phyloP scores from a whole-genome alignment of 2,329 filamentous ascomycete genomes.

The Chalara sp. region DNA sequence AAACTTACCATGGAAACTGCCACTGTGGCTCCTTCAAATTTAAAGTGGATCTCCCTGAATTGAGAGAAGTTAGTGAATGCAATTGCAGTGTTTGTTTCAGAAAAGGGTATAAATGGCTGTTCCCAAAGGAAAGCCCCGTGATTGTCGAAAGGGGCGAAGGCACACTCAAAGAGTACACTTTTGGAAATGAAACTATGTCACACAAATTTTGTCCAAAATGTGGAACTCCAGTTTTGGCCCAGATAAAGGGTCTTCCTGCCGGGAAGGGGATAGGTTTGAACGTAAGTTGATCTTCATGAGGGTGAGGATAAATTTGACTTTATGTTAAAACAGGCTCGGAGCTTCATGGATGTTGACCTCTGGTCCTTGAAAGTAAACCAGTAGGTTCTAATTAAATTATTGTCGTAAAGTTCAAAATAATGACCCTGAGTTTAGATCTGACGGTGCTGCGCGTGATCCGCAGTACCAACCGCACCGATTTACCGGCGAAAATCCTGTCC shows the following conservation, averaged over 20 bases:
- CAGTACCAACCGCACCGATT: constrained; percentile 8
- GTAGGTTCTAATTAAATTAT: constrained; percentile 1
- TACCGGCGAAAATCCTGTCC: constrained; percentile 4
- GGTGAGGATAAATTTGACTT: too few relatives aligned
- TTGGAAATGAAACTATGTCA: constrained; percentile 29
- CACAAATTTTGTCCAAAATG: constrained; percentile 50
- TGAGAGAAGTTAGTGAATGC: constrained; percentile 49
- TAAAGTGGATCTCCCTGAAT: constrained; percentile 45
- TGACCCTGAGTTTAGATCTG: not conserved
- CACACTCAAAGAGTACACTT: constrained; percentile 38
- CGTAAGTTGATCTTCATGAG: constrained; percentile 24
- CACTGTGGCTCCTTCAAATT: constrained; percentile 50
- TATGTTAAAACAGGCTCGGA: constrained; percentile 7
- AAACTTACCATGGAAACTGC: constrained; percentile 46
- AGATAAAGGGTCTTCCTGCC: constrained; percentile 21
- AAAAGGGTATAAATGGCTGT: constrained; percentile 38
- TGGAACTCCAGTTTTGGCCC: constrained; percentile 36
- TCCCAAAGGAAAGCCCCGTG: constrained; percentile 28
- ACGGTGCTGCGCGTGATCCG: constrained; percentile 13
- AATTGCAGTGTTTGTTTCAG: constrained; percentile 61
- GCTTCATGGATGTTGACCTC: constrained; percentile 14
- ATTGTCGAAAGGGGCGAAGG: constrained; percentile 41
- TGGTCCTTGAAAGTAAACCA: constrained; percentile 8
- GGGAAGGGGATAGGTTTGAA: constrained; percentile 34
- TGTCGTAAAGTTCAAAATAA: not conserved